phyloP scores from a whole-genome alignment of 2,329 filamentous ascomycete genomes.

The Thielaviopsis cerberus region DNA sequence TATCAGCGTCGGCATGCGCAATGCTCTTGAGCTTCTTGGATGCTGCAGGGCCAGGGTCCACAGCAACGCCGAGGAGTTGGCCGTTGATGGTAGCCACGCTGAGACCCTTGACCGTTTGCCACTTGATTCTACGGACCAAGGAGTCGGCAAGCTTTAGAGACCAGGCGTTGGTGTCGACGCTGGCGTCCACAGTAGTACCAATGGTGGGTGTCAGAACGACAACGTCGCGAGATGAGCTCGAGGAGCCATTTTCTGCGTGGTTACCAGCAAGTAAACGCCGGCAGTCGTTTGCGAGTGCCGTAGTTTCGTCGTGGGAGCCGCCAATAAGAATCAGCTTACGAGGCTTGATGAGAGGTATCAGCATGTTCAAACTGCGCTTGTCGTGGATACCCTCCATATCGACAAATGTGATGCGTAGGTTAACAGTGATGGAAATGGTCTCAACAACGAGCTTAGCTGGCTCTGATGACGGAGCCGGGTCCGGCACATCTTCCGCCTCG shows the following conservation, averaged over 20 bases:
- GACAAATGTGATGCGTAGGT: constrained; percentile 65
- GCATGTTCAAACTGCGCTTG: constrained; percentile 79
- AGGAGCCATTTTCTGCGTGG: constrained; percentile 20
- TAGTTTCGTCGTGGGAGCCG: constrained; percentile 62
- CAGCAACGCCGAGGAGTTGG: constrained; percentile 27
- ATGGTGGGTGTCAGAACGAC: constrained; percentile 68
- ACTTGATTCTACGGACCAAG: constrained; percentile 72
- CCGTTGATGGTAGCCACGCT: constrained; percentile 88
- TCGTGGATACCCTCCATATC: constrained; percentile 89
- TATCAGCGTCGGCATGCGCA: constrained; percentile 13
- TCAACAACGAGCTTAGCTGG: constrained; percentile 59
- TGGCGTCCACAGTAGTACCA: constrained; percentile 66
- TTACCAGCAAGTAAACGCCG: constrained; percentile 41
- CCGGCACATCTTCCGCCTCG: constrained; percentile 36
- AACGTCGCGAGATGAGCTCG: constrained; percentile 22
- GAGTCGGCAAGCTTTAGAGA: constrained; percentile 73
- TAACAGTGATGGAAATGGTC: constrained; percentile 44
- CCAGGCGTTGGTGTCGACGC: constrained; percentile 96
- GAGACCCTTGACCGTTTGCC: constrained; percentile 82
- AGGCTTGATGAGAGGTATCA: constrained; percentile 84
- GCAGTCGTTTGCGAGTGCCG: constrained; percentile 61
- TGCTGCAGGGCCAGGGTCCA: constrained; percentile 15
- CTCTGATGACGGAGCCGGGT: constrained; percentile 25
- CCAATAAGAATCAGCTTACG: constrained; percentile 86
- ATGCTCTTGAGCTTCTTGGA: constrained; percentile 7